Evolutionary conservation across 768 basidiomycete species (phyloP).

Genomic region (Amanita rubescens): DNA sequence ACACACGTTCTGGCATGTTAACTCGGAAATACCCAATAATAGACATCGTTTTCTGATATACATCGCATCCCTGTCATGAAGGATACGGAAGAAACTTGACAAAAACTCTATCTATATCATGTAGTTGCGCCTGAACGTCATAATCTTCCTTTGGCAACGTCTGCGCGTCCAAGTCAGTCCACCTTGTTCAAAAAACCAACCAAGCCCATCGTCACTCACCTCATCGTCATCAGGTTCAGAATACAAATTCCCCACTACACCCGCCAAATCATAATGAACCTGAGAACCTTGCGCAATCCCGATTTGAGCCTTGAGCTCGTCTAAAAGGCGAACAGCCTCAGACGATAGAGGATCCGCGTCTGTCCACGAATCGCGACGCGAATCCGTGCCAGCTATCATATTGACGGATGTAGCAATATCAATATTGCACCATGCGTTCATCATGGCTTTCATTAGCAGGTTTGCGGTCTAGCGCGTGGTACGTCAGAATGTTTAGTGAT

Average conservation of each 20-base stretch:
- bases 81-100: conserved; percentile 1
- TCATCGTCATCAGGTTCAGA: neutral
- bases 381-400: neutral
- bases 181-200: neutral
- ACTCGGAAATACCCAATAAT: too few relatives aligned
- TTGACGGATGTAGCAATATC: conserved; percentile 4
- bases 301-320: conserved; percentile 3
- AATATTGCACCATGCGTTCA: conserved; percentile 3
- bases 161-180: neutral
- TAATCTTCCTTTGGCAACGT: neutral
- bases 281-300: neutral
- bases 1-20: too few relatives aligned
- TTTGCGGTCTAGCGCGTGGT: neutral
- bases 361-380: neutral
- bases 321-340: neutral
- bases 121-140: neutral
- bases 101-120: conserved; percentile 3
- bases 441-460: neutral
- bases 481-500: neutral
- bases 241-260: too few relatives aligned
- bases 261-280: neutral
- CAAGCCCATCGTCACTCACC: too few relatives aligned
- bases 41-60: neutral
- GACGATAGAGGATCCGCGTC: neutral
- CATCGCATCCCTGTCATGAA: neutral